Evolutionary conservation across 768 basidiomycete species (phyloP), one percentile per base, ranked within the genome.

Genomic region (Tylopilus intermedius): DNA sequence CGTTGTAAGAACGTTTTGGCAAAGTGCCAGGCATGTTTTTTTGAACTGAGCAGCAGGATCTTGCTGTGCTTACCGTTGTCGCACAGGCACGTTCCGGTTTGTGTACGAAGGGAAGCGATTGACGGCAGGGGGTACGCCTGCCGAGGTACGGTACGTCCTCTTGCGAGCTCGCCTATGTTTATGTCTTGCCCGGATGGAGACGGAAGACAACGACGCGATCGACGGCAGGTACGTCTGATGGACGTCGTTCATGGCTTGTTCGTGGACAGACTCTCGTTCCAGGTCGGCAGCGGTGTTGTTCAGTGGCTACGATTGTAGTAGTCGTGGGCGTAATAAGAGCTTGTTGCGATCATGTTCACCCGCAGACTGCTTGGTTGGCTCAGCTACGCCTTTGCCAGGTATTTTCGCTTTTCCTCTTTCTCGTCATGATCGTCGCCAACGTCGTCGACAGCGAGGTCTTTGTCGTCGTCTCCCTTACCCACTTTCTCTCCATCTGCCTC

Each of bases 311-410:
- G 29, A 8, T 29, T 29, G 37, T 5, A 15, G 4, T 14, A 14
- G 38, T 39, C n/a, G 5, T 39, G 38, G n/a, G 5, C 7, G n/a
- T 38, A 18, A 40, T 21, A 29, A 45, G 53, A 55, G 47, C 45
- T 26, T 21, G 10, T 40, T 3, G 29, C 45, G 15, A 48, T 30
- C 22, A 62, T 58, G 62, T 47, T 21, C 33, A 49, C 43, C 13
- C 65, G 56, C 46, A 73, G 72, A 26, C 74, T 90, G 6, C 74
- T 78, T 47, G 90, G 90, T 43, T 92, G 90, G 90, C 73, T 90
- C 52, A 84, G 83, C 58, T 92, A 92, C 62, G 88, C 88, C 0
- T 92, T 91, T 62, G 90, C 90, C 0, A 88, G 88, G 88, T 84
- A 57, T 43, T 29, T 51, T 0, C 26, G 2, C 26, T 14, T 9